Evolutionary conservation across 345 rosid species (phyloP).

Genomic region (Luvunga scandens): DNA sequence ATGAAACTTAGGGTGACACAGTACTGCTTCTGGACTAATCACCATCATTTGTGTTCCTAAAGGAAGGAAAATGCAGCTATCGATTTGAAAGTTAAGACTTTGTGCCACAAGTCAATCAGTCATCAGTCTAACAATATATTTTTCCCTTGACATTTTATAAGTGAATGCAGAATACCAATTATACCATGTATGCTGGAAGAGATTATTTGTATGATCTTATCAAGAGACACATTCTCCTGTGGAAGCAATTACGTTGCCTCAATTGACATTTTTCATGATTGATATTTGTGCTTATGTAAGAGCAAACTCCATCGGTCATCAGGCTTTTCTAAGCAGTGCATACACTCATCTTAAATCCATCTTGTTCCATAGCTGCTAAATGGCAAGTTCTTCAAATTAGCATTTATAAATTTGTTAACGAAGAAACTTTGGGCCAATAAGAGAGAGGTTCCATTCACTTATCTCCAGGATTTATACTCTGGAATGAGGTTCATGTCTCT

Average conservation of each 20-base stretch:
- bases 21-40: background rate
- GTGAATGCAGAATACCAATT: background rate
- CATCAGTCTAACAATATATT: background rate
- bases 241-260: background rate
- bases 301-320: background rate
- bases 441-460: background rate
- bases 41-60: background rate
- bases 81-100: background rate
- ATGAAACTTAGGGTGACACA: background rate
- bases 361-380: background rate
- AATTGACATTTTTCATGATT: background rate
- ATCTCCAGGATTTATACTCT: background rate
- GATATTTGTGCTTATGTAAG: background rate
- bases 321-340: background rate
- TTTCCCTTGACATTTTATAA: background rate
- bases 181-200: background rate
- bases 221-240: background rate
- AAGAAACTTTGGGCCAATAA: background rate
- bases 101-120: background rate
- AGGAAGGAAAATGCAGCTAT: background rate
- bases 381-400: background rate
- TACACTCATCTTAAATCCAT: background rate
- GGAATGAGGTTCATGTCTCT: background rate
- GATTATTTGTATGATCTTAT: background rate
- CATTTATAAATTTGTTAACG: background rate